phyloP scores from a whole-genome alignment of 2,329 filamentous ascomycete genomes.

The Fusarium euwallaceae region DNA sequence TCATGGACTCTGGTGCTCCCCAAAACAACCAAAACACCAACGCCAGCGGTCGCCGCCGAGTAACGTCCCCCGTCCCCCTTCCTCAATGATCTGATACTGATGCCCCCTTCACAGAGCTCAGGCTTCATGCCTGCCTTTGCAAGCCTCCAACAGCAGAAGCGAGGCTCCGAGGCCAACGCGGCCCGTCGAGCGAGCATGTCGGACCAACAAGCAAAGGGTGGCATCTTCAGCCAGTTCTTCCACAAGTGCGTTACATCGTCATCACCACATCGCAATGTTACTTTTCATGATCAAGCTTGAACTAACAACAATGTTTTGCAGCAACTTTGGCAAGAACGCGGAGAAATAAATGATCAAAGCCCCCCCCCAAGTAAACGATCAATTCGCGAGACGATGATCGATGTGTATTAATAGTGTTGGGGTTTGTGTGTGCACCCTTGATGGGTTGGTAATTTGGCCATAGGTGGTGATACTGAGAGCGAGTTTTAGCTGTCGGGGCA shows the following conservation, averaged over 20 bases:
- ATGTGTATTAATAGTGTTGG: slow-evolving; percentile 24
- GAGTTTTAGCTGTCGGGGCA: slow-evolving; percentile 27
- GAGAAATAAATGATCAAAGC: slow-evolving; percentile 41
- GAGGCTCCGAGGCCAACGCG: slow-evolving; percentile 57
- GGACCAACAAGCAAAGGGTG: slow-evolving; percentile 64
- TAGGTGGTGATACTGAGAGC: slow-evolving; percentile 22
- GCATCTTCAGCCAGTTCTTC: slow-evolving; percentile 69
- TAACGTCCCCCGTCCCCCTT: slow-evolving; percentile 24
- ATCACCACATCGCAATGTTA: background rate
- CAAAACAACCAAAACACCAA: slow-evolving; percentile 36
- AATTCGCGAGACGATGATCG: background rate
- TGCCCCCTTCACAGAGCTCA: slow-evolving; percentile 54
- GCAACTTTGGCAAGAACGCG: slow-evolving; percentile 53
- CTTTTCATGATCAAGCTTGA: background rate
- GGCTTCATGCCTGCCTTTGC: slow-evolving; percentile 63
- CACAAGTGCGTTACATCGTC: slow-evolving; percentile 60
- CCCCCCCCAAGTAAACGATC: background rate
- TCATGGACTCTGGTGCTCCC: slow-evolving; percentile 49
- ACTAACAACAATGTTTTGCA: slow-evolving; percentile 24
- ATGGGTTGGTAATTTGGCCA: slow-evolving; percentile 11
- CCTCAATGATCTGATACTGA: slow-evolving; percentile 7
- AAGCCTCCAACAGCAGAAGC: slow-evolving; percentile 65
- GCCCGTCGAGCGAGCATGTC: slow-evolving; percentile 68
- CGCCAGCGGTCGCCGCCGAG: slow-evolving; percentile 48
- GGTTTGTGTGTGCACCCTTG: background rate